Evolutionary conservation across 768 basidiomycete species (phyloP).

Genomic region (Lentinula aciculospora): DNA sequence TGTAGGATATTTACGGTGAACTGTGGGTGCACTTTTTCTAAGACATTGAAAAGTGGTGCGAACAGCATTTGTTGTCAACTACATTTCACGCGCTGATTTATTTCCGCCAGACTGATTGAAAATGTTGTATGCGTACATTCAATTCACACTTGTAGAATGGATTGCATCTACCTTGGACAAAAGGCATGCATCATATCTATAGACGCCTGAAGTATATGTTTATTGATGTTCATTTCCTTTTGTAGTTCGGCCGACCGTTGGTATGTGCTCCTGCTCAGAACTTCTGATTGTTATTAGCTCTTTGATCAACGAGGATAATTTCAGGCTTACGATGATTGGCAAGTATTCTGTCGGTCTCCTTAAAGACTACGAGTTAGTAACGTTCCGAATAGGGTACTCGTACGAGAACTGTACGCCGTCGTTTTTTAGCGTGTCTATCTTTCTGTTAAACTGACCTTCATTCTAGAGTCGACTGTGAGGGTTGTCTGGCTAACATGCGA

Average conservation of each 20-base stretch:
- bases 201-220: neutral
- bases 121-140: neutral
- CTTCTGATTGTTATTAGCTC: neutral
- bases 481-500: neutral
- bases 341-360: slow-evolving; percentile 9
- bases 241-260: slow-evolving; percentile 68
- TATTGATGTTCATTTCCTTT: neutral
- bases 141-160: slow-evolving; percentile 68
- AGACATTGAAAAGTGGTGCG: neutral
- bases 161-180: slow-evolving; percentile 94
- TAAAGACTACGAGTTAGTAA: neutral
- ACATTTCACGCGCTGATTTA: neutral
- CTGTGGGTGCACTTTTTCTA: slow-evolving; percentile 40
- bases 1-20: slow-evolving; percentile 94
- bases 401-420: slow-evolving; percentile 66
- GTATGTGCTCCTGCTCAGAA: slow-evolving; percentile 30
- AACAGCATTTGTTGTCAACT: neutral
- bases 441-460: neutral
- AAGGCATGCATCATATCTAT: slow-evolving; percentile 48
- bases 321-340: slow-evolving; percentile 60
- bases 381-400: slow-evolving; percentile 45
- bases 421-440: neutral
- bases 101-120: too few species aligned
- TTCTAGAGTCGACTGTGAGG: slow-evolving; percentile 66
- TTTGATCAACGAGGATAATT: neutral